These are phyloP conservation scores for Corylus americana DNA, from an alignment of 306 rosid species.

Conservation along the genomic window DNA sequence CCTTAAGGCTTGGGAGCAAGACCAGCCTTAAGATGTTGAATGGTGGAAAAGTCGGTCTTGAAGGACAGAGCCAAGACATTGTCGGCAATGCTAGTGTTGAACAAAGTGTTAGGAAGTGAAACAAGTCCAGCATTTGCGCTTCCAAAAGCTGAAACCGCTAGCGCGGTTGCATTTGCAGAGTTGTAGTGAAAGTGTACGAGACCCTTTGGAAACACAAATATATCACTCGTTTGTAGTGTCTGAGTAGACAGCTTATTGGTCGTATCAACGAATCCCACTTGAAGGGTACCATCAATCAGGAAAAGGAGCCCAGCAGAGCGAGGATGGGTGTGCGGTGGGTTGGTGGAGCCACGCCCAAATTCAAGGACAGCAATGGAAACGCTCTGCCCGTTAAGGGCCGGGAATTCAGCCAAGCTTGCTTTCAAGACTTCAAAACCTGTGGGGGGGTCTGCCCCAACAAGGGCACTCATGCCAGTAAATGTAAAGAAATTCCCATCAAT, in stretches of 20 bases:
- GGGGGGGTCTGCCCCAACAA: neutral
- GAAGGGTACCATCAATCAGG: conserved; percentile 32
- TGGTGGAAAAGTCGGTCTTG: conserved; percentile 43
- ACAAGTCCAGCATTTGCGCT: conserved; percentile 48
- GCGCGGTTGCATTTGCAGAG: conserved; percentile 14
- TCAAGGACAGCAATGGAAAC: conserved; percentile 52
- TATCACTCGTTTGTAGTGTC: conserved; percentile 39
- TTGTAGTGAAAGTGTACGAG: conserved; percentile 55
- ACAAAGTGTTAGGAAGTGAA: conserved; percentile 43
- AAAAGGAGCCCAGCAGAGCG: conserved; percentile 54
- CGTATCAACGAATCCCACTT: conserved; percentile 55
- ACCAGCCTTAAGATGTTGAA: conserved; percentile 42
- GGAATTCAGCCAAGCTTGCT: conserved; percentile 44
- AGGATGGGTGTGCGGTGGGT: conserved; percentile 63
- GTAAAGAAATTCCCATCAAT: conserved; percentile 51
- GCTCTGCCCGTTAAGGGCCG: conserved; percentile 56
- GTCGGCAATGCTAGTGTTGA: conserved; percentile 40
- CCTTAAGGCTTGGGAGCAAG: conserved; percentile 33
- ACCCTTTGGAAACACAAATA: conserved; percentile 56
- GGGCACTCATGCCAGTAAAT: conserved; percentile 33
- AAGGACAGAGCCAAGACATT: conserved; percentile 50
- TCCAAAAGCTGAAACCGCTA: conserved; percentile 51
- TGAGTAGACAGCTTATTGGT: conserved; percentile 50
- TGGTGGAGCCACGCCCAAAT: conserved; percentile 33
- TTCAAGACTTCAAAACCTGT: conserved; percentile 37